Percentiles rank a stretch among this genome's conserved stretches.
These are phyloP conservation scores for Boletus vermiculosoides DNA, from an alignment of 768 basidiomycete species.

Conservation along the genomic window DNA sequence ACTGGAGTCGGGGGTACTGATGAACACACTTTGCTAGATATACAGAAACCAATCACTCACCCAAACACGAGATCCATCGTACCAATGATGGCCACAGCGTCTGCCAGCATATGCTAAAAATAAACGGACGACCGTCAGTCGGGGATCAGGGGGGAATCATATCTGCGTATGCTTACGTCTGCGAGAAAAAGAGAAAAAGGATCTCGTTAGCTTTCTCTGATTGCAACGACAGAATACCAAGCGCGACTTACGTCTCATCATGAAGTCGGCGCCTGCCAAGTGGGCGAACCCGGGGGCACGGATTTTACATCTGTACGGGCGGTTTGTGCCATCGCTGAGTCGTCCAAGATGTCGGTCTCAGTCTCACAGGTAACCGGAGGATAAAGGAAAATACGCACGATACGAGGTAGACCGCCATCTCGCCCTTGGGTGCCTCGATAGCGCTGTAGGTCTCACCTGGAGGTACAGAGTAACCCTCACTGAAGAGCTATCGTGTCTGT, in stretches of 20 bases:
- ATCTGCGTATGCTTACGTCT: conserved; percentile 36
- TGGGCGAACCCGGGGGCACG: conserved; percentile 97
- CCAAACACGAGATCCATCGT: conserved; percentile 99
- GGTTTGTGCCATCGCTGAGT: conserved; percentile 84
- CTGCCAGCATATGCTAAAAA: conserved; percentile 82
- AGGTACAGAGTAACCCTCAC: conserved; percentile 95
- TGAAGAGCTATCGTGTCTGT: conserved; percentile 64
- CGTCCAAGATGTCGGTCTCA: neutral
- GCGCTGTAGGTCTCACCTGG: conserved; percentile 95
- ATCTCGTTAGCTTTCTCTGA: neutral
- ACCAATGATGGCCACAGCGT: conserved; percentile 95
- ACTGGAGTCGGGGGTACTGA: conserved; percentile 2
- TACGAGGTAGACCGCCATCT: conserved; percentile 98
- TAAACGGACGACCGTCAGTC: conserved; percentile 30
- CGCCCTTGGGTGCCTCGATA: conserved; percentile 98
- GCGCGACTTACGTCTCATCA: conserved; percentile 81
- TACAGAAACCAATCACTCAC: conserved; percentile 44
- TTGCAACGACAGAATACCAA: neutral
- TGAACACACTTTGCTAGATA: neutral
- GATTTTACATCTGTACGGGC: conserved; percentile 96
- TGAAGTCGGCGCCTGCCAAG: conserved; percentile 93
- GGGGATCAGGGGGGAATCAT: neutral
- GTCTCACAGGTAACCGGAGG: neutral
- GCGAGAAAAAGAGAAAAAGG: conserved; percentile 13
- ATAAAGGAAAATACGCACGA: conserved; percentile 52